Base-by-base conservation (phyloP, 2,329 filamentous ascomycete species). In the Fusarium sp. region DNA sequence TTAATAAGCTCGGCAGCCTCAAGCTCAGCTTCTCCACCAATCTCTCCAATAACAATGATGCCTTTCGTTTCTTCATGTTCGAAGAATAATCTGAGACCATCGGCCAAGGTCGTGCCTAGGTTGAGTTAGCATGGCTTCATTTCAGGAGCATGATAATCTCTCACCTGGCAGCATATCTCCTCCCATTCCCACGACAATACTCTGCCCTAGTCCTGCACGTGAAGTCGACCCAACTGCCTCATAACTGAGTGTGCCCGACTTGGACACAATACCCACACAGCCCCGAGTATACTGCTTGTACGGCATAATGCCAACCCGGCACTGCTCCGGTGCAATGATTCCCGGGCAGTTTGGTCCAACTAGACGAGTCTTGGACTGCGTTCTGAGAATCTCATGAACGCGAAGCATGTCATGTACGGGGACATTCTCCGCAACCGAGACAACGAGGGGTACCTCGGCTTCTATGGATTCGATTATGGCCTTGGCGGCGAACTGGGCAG, bases 321-420 rank as follows among this genome's bases (percentile, higher is more conserved):
- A 95, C 3, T 91, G 91, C 25, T 91, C 88, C 0, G 93, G 91
- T 5, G 92, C 93, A 66, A 95, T 94, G 70, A 96, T 95, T 0
- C 94, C 94, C 0, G 94, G 93, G 22, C 92, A 93, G 79, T 95
- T 96, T n/a, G 94, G 92, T 2, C 94, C 94, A 0, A 96, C 92
- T 0, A 96, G 86, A 8, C 94, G 86, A 0, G 92, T 93, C 74
- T 89, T 92, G 1, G 88, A 91, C 79, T 95, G 94, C 0, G 92
- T 93, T 70, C 90, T 86, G 6, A 95, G 86, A 58, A 94, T 91
- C 27, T 91, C 91, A 61, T 94, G 91, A 61, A 88, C 83, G 83
- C 92, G 88, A 74, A 95, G 86, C 80, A 95, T 92, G 78, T 95
- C 93, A 80, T 95, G 93, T 20, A 95, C 84, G 0, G 94, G 94